phyloP scores from a whole-genome alignment of 345 rosid genomes.

The Pistacia atlantica region DNA sequence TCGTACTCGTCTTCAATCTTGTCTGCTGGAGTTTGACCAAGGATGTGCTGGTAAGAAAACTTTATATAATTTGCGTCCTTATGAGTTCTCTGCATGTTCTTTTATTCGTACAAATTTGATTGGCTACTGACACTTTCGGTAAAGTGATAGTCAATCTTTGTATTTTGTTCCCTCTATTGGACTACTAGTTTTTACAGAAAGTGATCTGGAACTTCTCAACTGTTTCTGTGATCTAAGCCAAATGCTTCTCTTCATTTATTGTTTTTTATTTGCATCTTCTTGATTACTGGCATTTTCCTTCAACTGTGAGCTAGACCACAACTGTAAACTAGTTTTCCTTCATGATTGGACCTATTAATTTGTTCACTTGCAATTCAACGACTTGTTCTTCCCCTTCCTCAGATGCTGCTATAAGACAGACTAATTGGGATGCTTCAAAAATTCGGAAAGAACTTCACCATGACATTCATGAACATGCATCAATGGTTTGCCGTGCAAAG shows the following conservation, averaged over 20 bases:
- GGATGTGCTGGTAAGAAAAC: too few relatives aligned
- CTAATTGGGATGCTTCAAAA: conserved; percentile 57
- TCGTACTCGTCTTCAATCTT: too few relatives aligned
- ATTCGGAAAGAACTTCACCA: conserved; percentile 45
- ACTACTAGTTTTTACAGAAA: too few relatives aligned
- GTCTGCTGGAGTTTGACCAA: too few relatives aligned
- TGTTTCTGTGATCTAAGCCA: too few relatives aligned
- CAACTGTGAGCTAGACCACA: not conserved
- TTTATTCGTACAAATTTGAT: not conserved
- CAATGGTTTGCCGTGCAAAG: conserved; percentile 46
- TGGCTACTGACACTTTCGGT: not conserved
- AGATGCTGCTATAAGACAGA: conserved; percentile 63
- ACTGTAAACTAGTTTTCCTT: too few relatives aligned
- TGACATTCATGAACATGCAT: conserved; percentile 55
- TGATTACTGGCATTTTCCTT: too few relatives aligned
- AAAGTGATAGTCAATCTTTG: not conserved
- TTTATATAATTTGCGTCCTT: conserved; percentile 7
- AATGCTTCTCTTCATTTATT: too few relatives aligned
- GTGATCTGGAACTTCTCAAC: too few relatives aligned
- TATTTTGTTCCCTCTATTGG: too few relatives aligned
- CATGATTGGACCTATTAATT: not conserved
- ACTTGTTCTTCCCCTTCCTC: conserved; percentile 14
- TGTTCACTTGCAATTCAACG: not conserved
- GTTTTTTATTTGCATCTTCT: too few relatives aligned
- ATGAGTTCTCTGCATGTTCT: not conserved